Evolutionary conservation across 2,329 filamentous ascomycete genomes (phyloP).

Genomic region (Epichloe glyceriae): DNA sequence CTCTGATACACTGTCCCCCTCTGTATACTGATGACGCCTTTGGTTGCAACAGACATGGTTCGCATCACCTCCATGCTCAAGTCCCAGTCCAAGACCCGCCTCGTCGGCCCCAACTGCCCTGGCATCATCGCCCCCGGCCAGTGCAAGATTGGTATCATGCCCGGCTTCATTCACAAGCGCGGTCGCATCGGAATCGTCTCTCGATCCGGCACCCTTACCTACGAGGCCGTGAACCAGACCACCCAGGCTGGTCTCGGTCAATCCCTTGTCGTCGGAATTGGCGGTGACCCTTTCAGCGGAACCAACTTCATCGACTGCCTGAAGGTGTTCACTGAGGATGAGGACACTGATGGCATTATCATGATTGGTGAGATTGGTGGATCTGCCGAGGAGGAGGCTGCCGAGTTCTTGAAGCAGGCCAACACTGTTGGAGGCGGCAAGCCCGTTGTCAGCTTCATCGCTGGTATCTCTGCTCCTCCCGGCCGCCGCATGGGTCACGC

Average conservation of each 20-base stretch:
- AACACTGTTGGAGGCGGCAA: slow-evolving; percentile 78
- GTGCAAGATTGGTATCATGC: slow-evolving; percentile 99
- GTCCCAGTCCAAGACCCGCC: slow-evolving; percentile 90
- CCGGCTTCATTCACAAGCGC: slow-evolving; percentile 99
- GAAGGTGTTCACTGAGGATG: slow-evolving; percentile 88
- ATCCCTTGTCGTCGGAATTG: slow-evolving; percentile 95
- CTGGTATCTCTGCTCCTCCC: slow-evolving; percentile 92
- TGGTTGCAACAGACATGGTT: slow-evolving; percentile 66
- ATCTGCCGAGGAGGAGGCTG: slow-evolving; percentile 92
- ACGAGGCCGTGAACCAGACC: slow-evolving; percentile 99
- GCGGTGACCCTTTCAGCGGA: slow-evolving; percentile 95
- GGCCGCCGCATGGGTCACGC: slow-evolving; percentile 98
- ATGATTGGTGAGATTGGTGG: slow-evolving; percentile 99
- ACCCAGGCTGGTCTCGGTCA: slow-evolving; percentile 93
- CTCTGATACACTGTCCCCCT: neutral
- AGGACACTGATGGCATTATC: slow-evolving; percentile 97
- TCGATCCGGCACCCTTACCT: slow-evolving; percentile 93
- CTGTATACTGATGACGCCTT: slow-evolving; percentile 6
- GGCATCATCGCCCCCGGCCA: slow-evolving; percentile 90
- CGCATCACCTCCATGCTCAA: slow-evolving; percentile 97
- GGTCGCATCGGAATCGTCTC: slow-evolving; percentile 98
- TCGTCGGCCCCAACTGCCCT: slow-evolving; percentile 96
- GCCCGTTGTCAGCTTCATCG: slow-evolving; percentile 96
- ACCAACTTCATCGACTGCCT: slow-evolving; percentile 99
- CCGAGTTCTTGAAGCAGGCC: slow-evolving; percentile 85